Conservation (phyloP, 2,329 filamentous ascomycete genomes). For the Diaporthe citriasiana region DNA sequence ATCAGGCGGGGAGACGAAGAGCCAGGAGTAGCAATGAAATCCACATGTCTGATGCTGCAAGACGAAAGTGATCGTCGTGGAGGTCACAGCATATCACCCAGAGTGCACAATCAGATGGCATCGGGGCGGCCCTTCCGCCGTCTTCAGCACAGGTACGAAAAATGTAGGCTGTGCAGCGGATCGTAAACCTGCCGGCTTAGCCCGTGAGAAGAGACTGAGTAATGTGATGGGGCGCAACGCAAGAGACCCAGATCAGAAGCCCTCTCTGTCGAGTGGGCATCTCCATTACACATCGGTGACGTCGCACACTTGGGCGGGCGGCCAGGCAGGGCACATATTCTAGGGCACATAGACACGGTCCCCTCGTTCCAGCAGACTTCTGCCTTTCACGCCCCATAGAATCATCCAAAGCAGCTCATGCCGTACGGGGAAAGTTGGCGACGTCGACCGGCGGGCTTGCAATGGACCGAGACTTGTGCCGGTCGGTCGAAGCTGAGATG, state of each 20-base stretch:
- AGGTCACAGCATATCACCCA: neutral
- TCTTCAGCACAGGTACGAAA: neutral
- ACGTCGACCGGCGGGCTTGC: slow-evolving; percentile 4
- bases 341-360: neutral
- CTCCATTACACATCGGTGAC: neutral
- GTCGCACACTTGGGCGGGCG: neutral
- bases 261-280: neutral
- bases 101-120: slow-evolving; percentile 2
- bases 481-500: slow-evolving; percentile 25
- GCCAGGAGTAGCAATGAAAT: neutral
- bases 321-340: neutral
- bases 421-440: neutral
- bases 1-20: neutral
- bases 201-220: slow-evolving; percentile 1
- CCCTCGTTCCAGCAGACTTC: slow-evolving; percentile 17
- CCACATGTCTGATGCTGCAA: neutral
- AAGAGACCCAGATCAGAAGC: neutral
- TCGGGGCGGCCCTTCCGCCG: neutral
- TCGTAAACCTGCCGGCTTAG: slow-evolving; percentile 14
- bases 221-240: neutral
- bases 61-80: neutral
- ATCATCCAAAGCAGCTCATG: neutral
- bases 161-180: neutral
- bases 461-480: slow-evolving; percentile 17
- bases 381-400: neutral